phyloP scores from a whole-genome alignment of 164 flowering plant species.

The Nelumbo lutea region DNA sequence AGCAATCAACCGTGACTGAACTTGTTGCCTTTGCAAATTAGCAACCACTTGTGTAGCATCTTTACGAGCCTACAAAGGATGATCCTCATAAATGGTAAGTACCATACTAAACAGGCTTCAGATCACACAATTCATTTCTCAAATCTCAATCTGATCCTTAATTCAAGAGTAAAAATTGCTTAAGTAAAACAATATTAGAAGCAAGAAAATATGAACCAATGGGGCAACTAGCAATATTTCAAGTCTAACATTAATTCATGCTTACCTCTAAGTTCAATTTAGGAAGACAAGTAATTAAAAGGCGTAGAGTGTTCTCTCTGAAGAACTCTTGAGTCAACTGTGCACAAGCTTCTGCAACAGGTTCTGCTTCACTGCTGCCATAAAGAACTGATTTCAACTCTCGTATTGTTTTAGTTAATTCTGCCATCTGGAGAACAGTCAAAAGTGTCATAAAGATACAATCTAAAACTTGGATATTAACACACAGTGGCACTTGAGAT shows the following conservation, averaged over 20 bases:
- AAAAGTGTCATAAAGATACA: neutral
- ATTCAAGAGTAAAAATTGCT: neutral
- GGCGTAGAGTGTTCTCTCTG: slow-evolving; percentile 20
- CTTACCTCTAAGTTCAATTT: slow-evolving; percentile 30
- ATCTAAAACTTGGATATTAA: neutral
- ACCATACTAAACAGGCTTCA: neutral
- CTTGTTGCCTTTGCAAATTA: slow-evolving; percentile 40
- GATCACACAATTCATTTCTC: neutral
- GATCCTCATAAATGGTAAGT: neutral
- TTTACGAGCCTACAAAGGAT: slow-evolving; percentile 27
- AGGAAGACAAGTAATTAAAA: slow-evolving; percentile 26
- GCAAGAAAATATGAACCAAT: neutral
- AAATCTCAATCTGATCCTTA: neutral
- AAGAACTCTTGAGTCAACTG: slow-evolving; percentile 33
- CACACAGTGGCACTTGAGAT: no score
- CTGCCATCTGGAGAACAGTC: slow-evolving; percentile 17
- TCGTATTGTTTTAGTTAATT: slow-evolving; percentile 19
- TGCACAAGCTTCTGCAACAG: slow-evolving; percentile 32
- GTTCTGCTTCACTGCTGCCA: slow-evolving; percentile 31
- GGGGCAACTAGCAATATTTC: neutral
- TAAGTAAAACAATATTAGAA: neutral
- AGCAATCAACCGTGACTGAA: slow-evolving; percentile 33
- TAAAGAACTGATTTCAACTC: slow-evolving; percentile 27
- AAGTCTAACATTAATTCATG: neutral
- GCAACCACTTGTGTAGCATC: slow-evolving; percentile 45